A percentile compares a stretch with the other conserved stretches of the same genome.
These are phyloP conservation scores for Oryza brachyantha DNA, from an alignment of 176 grass and related monocot species.

Conservation along the genomic window DNA sequence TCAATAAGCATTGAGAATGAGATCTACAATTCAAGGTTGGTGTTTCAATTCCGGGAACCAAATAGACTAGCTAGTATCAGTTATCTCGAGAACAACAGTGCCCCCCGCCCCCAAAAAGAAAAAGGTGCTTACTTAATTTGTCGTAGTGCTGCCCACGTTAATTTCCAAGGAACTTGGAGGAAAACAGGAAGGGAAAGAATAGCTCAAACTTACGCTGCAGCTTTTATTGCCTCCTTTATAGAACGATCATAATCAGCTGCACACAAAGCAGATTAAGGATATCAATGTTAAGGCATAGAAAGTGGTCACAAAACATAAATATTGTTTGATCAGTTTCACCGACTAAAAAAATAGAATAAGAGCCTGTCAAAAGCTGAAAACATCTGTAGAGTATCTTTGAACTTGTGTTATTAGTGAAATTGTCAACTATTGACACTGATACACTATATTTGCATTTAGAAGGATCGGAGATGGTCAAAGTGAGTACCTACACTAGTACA, in stretches of 20 bases:
- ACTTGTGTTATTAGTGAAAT: neutral
- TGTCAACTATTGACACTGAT: neutral
- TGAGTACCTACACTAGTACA: neutral
- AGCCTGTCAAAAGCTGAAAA: neutral
- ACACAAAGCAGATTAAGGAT: constrained; percentile 30
- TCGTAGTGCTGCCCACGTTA: neutral
- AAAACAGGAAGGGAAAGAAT: neutral
- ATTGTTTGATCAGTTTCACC: neutral
- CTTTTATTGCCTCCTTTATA: constrained; percentile 79
- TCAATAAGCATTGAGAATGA: neutral
- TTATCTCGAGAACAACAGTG: too few species aligned
- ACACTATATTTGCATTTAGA: neutral
- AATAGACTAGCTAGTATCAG: too few species aligned
- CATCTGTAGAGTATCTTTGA: constrained; percentile 3
- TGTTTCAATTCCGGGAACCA: constrained; percentile 6
- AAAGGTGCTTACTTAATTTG: neutral
- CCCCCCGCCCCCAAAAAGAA: too few species aligned
- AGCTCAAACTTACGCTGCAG: constrained; percentile 57
- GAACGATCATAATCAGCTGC: constrained; percentile 86
- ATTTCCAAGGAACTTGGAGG: neutral
- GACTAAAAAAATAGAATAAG: neutral
- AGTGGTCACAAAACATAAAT: constrained; percentile 20
- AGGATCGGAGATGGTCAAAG: neutral
- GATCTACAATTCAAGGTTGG: neutral
- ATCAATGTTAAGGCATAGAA: constrained; percentile 14